Evolutionary conservation across 1,139 yeast genomes (phyloP).

Genomic region (Pichiaceae sp.): DNA sequence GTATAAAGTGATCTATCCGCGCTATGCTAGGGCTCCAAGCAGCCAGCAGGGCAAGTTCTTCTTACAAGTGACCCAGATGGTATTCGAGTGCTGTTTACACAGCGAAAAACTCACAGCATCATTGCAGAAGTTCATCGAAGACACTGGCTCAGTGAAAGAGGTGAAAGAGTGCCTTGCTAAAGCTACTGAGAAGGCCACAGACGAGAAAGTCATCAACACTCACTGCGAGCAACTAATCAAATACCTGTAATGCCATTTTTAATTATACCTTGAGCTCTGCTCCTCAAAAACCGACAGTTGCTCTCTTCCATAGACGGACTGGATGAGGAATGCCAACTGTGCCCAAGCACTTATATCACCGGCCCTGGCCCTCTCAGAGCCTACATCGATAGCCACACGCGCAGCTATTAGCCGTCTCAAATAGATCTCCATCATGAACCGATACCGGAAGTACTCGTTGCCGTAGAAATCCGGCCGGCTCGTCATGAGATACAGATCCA

Average conservation of each 20-base stretch:
- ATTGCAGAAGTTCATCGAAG: slow-evolving; percentile 13
- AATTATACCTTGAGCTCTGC: slow-evolving; percentile 7
- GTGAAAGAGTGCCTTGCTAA: slow-evolving; percentile 15
- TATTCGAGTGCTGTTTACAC: slow-evolving; percentile 19
- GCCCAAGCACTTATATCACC: slow-evolving; percentile 8
- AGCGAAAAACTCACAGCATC: slow-evolving; percentile 12
- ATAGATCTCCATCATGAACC: slow-evolving; percentile 21
- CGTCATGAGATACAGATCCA: slow-evolving; percentile 7
- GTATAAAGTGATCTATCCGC: slow-evolving; percentile 41
- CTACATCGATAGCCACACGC: slow-evolving; percentile 16
- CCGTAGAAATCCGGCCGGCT: slow-evolving; percentile 14
- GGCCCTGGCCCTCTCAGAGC: slow-evolving; percentile 14
- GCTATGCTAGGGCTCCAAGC: slow-evolving; percentile 23
- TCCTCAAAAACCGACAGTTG: slow-evolving; percentile 16
- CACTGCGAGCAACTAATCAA: slow-evolving; percentile 13
- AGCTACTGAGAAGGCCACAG: slow-evolving; percentile 11
- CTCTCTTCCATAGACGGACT: slow-evolving; percentile 15
- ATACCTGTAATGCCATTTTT: slow-evolving; percentile 2
- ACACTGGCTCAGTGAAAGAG: slow-evolving; percentile 10
- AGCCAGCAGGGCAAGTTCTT: slow-evolving; percentile 16
- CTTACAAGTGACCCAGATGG: slow-evolving; percentile 15
- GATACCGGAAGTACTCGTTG: slow-evolving; percentile 15
- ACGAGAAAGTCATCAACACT: slow-evolving; percentile 11
- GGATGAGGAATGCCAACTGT: slow-evolving; percentile 9
- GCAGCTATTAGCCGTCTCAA: slow-evolving; percentile 20